These are phyloP conservation scores for Pseudonitzschia pungens DNA, from an alignment of 108 stramenopile species.

Conservation along the genomic window DNA sequence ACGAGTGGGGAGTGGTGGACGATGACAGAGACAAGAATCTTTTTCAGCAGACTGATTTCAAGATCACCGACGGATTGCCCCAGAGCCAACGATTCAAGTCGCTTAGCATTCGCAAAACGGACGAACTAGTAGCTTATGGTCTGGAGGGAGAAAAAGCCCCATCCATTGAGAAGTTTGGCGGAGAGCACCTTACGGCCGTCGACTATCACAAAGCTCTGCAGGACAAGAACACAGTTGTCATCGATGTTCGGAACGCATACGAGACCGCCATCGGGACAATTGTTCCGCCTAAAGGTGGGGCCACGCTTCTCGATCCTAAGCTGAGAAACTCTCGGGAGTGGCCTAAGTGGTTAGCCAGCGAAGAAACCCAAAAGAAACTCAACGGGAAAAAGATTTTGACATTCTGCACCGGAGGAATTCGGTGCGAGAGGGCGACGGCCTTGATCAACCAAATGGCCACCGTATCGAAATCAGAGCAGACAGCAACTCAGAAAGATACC, in stretches of 20 bases:
- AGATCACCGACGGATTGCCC: constrained; percentile 69
- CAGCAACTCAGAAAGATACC: neutral
- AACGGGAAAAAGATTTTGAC: constrained; percentile 74
- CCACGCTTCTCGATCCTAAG: constrained; percentile 69
- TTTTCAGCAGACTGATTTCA: constrained; percentile 75
- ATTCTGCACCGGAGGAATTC: constrained; percentile 73
- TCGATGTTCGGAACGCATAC: constrained; percentile 84
- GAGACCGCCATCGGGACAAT: constrained; percentile 72
- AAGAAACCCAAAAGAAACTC: constrained; percentile 60
- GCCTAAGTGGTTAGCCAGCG: constrained; percentile 67
- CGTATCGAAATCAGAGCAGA: constrained; percentile 19
- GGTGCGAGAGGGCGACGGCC: constrained; percentile 80
- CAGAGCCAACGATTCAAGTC: constrained; percentile 52
- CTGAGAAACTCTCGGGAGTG: constrained; percentile 74
- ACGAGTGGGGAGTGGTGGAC: constrained; percentile 23
- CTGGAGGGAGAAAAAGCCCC: constrained; percentile 63
- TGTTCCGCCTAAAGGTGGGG: constrained; percentile 62
- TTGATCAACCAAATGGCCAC: constrained; percentile 66
- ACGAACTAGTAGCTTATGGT: constrained; percentile 81
- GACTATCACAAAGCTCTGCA: constrained; percentile 75
- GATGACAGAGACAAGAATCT: neutral
- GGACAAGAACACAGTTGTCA: constrained; percentile 71
- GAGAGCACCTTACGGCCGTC: constrained; percentile 68
- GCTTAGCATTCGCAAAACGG: constrained; percentile 52
- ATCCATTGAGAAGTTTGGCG: constrained; percentile 49